phyloP scores from a whole-genome alignment of 192 early-diverging fungal species.

The Coemansia sp. region DNA sequence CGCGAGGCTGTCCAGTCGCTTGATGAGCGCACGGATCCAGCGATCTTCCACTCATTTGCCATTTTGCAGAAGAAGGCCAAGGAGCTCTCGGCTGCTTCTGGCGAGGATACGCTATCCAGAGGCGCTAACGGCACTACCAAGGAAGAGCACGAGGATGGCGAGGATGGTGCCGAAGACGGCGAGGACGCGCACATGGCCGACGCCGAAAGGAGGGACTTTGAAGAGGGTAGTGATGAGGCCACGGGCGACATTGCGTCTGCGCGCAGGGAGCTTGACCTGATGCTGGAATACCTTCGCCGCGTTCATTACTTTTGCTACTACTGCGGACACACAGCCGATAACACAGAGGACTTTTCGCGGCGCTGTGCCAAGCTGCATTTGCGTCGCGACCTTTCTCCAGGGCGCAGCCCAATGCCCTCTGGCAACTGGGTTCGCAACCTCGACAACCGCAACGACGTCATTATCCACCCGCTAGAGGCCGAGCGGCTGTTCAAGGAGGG shows the following conservation, averaged over 20 bases:
- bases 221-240: constrained; percentile 1
- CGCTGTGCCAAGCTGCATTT: constrained; percentile 66
- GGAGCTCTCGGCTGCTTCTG: constrained; percentile 28
- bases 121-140: constrained; percentile 17
- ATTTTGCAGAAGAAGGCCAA: constrained; percentile 32
- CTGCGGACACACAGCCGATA: constrained; percentile 78
- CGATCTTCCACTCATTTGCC: constrained; percentile 33
- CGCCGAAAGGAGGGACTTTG: constrained; percentile 11
- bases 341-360: constrained; percentile 79
- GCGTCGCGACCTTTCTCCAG: constrained; percentile 36
- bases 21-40: constrained; percentile 36
- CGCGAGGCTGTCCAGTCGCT: constrained; percentile 47
- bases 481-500: constrained; percentile 52
- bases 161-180: neutral
- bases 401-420: constrained; percentile 35
- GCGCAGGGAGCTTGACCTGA: constrained; percentile 66
- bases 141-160: neutral
- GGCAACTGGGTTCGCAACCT: constrained; percentile 47
- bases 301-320: constrained; percentile 98
- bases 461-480: constrained; percentile 51
- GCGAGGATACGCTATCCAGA: constrained; percentile 31
- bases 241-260: constrained; percentile 19
- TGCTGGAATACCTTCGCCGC: constrained; percentile 79
- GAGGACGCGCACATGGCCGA: constrained; percentile 27
- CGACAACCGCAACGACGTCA: constrained; percentile 55